phyloP scores from a whole-genome alignment of 73 alveolate genomes.

The Urostyla sp. region DNA sequence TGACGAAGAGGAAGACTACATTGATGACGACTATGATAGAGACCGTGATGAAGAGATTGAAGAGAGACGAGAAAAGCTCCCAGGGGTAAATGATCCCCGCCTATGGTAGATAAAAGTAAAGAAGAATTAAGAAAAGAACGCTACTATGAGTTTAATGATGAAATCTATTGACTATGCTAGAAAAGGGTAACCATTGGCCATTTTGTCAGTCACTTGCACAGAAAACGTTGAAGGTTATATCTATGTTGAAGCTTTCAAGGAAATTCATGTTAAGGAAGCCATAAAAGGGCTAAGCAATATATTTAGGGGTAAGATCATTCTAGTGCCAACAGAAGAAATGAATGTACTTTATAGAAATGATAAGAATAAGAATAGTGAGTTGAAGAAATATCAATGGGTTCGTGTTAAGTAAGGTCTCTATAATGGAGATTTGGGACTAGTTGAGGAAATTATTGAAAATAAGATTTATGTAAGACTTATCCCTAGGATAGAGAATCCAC shows the following conservation, averaged over 20 bases:
- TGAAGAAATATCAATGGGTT: constrained; percentile 82
- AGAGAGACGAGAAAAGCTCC: constrained; percentile 78
- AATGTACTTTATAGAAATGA: constrained; percentile 79
- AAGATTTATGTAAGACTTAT: constrained; percentile 76
- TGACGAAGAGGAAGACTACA: constrained; percentile 74
- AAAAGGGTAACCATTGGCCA: constrained; percentile 68
- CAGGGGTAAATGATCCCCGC: constrained; percentile 84
- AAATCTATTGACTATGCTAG: constrained; percentile 74
- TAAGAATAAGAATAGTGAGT: constrained; percentile 59
- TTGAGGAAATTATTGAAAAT: constrained; percentile 73
- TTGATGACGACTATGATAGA: too few relatives aligned
- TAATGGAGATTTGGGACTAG: constrained; percentile 90
- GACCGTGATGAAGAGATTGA: constrained; percentile 29
- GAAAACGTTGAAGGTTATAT: constrained; percentile 88
- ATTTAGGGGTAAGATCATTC: constrained; percentile 68
- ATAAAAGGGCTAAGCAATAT: constrained; percentile 77
- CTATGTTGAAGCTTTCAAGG: constrained; percentile 91
- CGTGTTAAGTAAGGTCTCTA: constrained; percentile 83
- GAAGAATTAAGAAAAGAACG: constrained; percentile 89
- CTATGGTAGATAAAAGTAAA: constrained; percentile 86
- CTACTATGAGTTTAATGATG: constrained; percentile 76
- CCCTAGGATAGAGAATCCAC: constrained; percentile 79
- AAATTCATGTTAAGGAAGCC: constrained; percentile 83
- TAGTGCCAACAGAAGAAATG: constrained; percentile 84
- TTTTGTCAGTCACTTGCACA: constrained; percentile 82